A percentile compares a stretch with the other conserved stretches of the same genome.
These are phyloP conservation scores for Metarhizium album DNA, from an alignment of 2,329 filamentous ascomycete species.

Conservation along the genomic window DNA sequence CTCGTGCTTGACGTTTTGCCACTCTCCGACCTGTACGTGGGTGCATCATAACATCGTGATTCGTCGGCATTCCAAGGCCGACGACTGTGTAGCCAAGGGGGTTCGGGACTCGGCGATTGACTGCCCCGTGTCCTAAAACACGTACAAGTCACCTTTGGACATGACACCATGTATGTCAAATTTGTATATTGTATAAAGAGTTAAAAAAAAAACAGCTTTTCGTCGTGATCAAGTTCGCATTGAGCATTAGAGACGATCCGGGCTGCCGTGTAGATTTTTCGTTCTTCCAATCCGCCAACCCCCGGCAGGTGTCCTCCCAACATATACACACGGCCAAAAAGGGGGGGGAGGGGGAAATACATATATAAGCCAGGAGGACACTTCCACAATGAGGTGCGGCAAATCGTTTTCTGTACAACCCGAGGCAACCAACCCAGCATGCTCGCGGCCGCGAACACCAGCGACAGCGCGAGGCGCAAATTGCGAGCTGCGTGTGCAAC, in stretches of 20 bases:
- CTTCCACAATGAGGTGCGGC: constrained; percentile 4
- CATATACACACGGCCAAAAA: constrained; percentile 6
- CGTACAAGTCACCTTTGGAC: constrained; percentile 6
- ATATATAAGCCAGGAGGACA: constrained; percentile 5
- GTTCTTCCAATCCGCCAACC: constrained; percentile 6
- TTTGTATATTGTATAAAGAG: constrained; percentile 21
- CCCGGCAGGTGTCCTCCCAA: neutral
- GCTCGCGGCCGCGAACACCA: constrained; percentile 15
- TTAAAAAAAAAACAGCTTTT: constrained; percentile 33
- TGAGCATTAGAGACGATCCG: constrained; percentile 26
- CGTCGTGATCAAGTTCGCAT: constrained; percentile 29
- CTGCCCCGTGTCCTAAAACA: neutral
- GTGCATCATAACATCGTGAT: neutral
- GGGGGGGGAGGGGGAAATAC: neutral
- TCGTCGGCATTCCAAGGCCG: neutral
- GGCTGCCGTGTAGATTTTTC: constrained; percentile 3
- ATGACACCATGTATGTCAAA: constrained; percentile 24
- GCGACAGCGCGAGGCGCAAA: constrained; percentile 16
- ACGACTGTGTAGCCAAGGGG: neutral
- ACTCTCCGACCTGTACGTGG: neutral
- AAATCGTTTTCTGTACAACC: constrained; percentile 10
- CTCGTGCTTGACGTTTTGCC: too few relatives aligned
- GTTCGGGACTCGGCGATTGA: neutral
- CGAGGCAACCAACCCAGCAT: constrained; percentile 16
- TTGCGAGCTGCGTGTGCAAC: neutral